Conservation (phyloP, 306 rosid genomes). For the Prinsepia uniflora region DNA sequence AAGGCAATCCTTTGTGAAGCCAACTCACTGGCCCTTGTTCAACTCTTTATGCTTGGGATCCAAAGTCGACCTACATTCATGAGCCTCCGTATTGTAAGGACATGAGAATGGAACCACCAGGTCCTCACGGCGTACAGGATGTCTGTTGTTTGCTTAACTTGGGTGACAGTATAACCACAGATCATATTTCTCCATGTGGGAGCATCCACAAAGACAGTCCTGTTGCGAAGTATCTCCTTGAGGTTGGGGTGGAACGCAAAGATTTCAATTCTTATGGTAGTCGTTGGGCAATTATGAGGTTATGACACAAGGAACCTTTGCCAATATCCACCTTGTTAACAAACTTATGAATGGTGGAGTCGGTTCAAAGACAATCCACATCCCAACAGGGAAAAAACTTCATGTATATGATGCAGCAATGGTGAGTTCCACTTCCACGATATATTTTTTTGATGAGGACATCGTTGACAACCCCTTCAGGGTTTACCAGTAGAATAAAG, state of each 20-base stretch:
- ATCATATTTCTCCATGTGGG: conserved; percentile 45
- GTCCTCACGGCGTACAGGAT: conserved; percentile 31
- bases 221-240: conserved; percentile 34
- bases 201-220: conserved; percentile 43
- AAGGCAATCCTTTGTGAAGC: conserved; percentile 40
- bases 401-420: conserved; percentile 38
- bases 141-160: conserved; percentile 41
- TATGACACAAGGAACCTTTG: conserved; percentile 36
- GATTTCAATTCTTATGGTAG: conserved; percentile 46
- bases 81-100: conserved; percentile 40
- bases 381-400: conserved; percentile 41
- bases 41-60: conserved; percentile 39
- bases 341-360: conserved; percentile 37
- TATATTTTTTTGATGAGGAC: too few relatives aligned
- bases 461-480: too few relatives aligned
- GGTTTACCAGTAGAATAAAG: too few relatives aligned
- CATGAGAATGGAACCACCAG: conserved; percentile 36
- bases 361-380: conserved; percentile 41
- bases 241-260: conserved; percentile 33
- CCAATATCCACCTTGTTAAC: conserved; percentile 38
- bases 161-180: conserved; percentile 47
- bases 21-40: conserved; percentile 29
- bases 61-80: conserved; percentile 41
- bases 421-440: conserved; percentile 16
- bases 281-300: conserved; percentile 43